Evolutionary conservation across 2,329 filamentous ascomycete species (phyloP), one percentile per base, ranked within the genome.

Genomic region (Cadophora luteo-olivacea): DNA sequence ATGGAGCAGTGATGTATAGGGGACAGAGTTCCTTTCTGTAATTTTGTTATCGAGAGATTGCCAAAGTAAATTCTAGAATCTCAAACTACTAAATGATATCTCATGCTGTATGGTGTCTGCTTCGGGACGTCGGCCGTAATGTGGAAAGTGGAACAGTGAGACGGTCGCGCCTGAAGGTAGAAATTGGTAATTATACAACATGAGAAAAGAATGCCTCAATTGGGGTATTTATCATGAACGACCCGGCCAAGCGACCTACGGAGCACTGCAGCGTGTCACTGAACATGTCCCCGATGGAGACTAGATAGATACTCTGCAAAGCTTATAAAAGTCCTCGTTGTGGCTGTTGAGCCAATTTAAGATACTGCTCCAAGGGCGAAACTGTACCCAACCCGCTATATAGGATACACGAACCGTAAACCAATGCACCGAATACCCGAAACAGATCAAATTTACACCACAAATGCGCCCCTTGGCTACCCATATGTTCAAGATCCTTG

Each of bases 401-500:
- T 55, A 54, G 22, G 1, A 64, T 55, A 64, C 61, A 54, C 36
- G 22, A 60, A 60, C 33, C 57, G n/a, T 41, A 41, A 60, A 49
- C 45, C 45, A 49, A 49, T 49, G 45, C 45, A 49, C 45, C 45
- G 45, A 60, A 60, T 60, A 22, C 33, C 61, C 61, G n/a, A 41
- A 60, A 60, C 33, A 25, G 5, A 19, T 41, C 48, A 54, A 22
- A 54, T 64, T 54, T 64, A 64, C 61, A 54, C 5, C 19, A 62
- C 25, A 33, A 51, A 48, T 49, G 60, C 60, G 41, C 58, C 24
- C 41, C 24, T 9, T 22, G 60, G 41, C 41, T 32, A 33, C 24
- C 60, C 38, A 62, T 62, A 62, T 49, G 41, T 62, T 49, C 60
- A 62, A 62, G 7, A 32, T 6, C 41, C 60, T 16, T 14, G 36